phyloP scores from a whole-genome alignment of 495 filamentous ascomycete species.

The Talaromyces trachyspermus region DNA sequence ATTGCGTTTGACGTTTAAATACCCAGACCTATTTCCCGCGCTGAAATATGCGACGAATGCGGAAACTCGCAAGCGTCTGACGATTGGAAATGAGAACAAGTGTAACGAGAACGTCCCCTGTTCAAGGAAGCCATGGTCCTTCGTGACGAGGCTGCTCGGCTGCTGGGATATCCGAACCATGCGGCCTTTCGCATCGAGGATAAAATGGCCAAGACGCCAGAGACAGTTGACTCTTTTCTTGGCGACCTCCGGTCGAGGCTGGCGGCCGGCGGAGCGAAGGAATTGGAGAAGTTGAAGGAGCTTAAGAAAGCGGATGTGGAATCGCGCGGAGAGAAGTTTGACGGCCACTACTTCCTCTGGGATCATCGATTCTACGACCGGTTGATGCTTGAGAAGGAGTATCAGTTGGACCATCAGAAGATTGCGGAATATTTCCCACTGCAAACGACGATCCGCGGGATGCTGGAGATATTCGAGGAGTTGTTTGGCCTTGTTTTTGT shows the following conservation, averaged over 20 bases:
- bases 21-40: constrained; percentile 60
- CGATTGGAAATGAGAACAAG: constrained; percentile 67
- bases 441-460: constrained; percentile 72
- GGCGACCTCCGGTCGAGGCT: constrained; percentile 70
- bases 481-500: constrained; percentile 90
- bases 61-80: constrained; percentile 49
- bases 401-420: constrained; percentile 76
- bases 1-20: constrained; percentile 59
- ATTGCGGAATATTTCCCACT: constrained; percentile 95
- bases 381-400: constrained; percentile 88
- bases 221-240: constrained; percentile 79
- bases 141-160: constrained; percentile 84
- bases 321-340: constrained; percentile 47
- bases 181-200: constrained; percentile 87
- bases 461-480: constrained; percentile 91
- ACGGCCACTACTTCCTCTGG: constrained; percentile 86
- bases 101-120: constrained; percentile 76
- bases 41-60: constrained; percentile 55
- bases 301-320: constrained; percentile 75
- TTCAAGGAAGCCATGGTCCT: constrained; percentile 84
- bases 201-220: constrained; percentile 93
- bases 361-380: constrained; percentile 83
- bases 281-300: constrained; percentile 61
- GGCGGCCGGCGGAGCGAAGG: constrained; percentile 67
- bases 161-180: constrained; percentile 88